Evolutionary conservation across 2,329 filamentous ascomycete species (phyloP), one percentile per base, ranked within the genome.

Genomic region (Rhynchosporium agropyri): DNA sequence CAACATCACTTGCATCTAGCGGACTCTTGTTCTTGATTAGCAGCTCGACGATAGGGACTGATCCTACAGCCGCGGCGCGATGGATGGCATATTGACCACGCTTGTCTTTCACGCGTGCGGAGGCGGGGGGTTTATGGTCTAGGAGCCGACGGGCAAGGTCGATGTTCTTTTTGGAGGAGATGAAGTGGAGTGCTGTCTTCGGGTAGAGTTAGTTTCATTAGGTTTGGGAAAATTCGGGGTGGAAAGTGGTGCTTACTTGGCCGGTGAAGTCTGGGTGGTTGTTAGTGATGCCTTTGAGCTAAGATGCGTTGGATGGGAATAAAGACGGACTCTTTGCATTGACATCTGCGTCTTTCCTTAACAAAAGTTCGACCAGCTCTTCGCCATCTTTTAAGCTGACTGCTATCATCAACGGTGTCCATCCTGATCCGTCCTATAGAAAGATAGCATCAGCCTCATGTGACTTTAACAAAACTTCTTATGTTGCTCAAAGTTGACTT

Each of bases 81-180:
- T 99, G 96, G 31, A 99, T 83, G 6, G 96, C 84, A 62, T 97
- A 86, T 74, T 97, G 94, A n/a, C 91, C 91, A 36, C 92, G 85
- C 72, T 86, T 90, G 74, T 99, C 95, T 67, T 91, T 91, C 2
- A 93, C 83, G 31, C 94, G 82, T 1, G 92, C 85, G 4, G 89
- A 92, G 12, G 92, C 94, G 0, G 83, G 78, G 0, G 83, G 81
- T 63, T 90, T 89, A 70, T 87, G 82, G 20, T 84, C 81, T 45
- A 99, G 78, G n/a, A 99, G 84, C 63, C 86, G 86, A 55, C 88
- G 88, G 31, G 92, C 92, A 6, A 90, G 82, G 67, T 96, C 91
- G 50, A 97, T 80, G 74, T 96, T 93, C 71, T 86, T 86, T 77
- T 99, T 99, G 38, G 92, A 97, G 13, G 91, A 89, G 55, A 92